Base-by-base conservation (phyloP, 192 early-diverging fungal genomes). In the Backusella macrospora region DNA sequence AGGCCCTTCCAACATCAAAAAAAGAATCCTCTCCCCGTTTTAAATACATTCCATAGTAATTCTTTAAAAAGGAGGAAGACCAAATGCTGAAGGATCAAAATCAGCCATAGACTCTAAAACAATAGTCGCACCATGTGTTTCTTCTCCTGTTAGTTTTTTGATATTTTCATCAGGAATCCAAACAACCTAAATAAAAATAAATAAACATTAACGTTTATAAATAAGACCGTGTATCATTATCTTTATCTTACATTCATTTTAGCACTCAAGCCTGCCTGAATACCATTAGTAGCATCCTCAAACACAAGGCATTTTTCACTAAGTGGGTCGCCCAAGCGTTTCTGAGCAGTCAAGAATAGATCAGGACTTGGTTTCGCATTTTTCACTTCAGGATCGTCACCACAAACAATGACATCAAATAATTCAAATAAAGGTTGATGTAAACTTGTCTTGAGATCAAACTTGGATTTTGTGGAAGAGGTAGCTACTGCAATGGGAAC, bases 361-460 rank as follows among this genome's bases (percentile, higher is more conserved):
- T 99, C 97, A 1, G 97, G 97, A 16, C 90, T 84, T 1, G 97
- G 97, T 83, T 99, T 99, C 3, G 94, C 92, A 49, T 85, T 76
- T 62, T 81, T 78, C 55, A 99, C 87, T 6, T 80, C 86, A 4
- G 91, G 84, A 74, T 99, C 96, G 79, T 99, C 95, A 10, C 96
- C 97, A 69, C 93, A 94, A 2, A 92, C 90, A 75, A 97, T 86
- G 59, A 87, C 80, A 64, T 91, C 90, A 85, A 99, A 99, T 46
- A 94, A 80, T 6, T 64, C 69, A 75, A 99, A 99, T n/a, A 97
- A 78, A 2, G 85, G 82, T 39, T 82, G 76, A 79, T 98, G 88
- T 42, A 89, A 87, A 0, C 65, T 71, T 10, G 95, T 86, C 77
- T 99, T 99, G 21, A 94, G 66, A 6, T 85, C 71, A 70, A 92